These are phyloP conservation scores for Petunia axillaris DNA, from an alignment of 257 asterid species.

Conservation along the genomic window DNA sequence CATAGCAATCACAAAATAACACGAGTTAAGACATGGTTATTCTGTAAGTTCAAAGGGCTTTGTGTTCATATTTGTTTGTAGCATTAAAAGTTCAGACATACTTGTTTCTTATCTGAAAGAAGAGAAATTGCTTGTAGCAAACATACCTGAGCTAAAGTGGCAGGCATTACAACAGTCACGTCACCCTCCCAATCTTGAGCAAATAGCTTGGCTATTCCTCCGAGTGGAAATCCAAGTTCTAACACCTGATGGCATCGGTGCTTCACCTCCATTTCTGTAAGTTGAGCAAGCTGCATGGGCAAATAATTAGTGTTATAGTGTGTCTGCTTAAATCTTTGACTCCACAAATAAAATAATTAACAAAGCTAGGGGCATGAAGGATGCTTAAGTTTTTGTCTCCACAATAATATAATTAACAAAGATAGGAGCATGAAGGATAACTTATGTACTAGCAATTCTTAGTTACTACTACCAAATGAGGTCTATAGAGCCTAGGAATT, in stretches of 20 bases:
- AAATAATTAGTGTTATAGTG: neutral
- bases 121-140: neutral
- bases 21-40: neutral
- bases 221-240: constrained; percentile 82
- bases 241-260: constrained; percentile 78
- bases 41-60: neutral
- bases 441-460: neutral
- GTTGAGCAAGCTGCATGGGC: constrained; percentile 65
- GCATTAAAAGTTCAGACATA: neutral
- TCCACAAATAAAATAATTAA: neutral
- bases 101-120: neutral
- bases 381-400: neutral
- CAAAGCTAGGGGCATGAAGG: neutral
- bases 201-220: constrained; percentile 73
- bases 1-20: neutral
- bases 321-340: neutral
- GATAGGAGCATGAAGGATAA: neutral
- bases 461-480: neutral
- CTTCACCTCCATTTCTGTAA: constrained; percentile 80
- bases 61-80: neutral
- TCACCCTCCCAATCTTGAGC: constrained; percentile 95
- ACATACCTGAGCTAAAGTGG: constrained; percentile 77
- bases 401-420: neutral
- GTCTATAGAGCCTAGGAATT: neutral
- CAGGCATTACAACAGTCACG: constrained; percentile 85